Evolutionary conservation across 2,329 filamentous ascomycete genomes (phyloP), one percentile per base, ranked within the genome.

Genomic region (Talaromyces marneffei): DNA sequence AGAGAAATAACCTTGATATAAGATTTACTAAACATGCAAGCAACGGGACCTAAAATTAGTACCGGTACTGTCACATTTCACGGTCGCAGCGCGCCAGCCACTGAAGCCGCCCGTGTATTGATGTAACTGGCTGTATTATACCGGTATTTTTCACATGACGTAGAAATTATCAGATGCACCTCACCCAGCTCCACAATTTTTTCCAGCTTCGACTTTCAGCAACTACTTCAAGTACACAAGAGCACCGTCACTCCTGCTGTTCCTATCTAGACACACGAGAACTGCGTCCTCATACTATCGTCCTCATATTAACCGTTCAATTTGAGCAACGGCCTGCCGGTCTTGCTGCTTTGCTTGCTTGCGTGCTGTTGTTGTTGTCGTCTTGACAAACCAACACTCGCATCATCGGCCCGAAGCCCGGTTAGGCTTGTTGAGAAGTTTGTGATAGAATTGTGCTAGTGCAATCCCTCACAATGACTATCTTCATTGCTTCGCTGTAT

Each of bases 401-500:
- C 46, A n/a, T 18, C 8, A 31, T 50, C 46, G 5, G 46, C 14
- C 25, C 44, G 44, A 48, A 48, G 44, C 16, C 7, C 18, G 20
- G 31, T 10, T 20, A 23, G 46, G n/a, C 27, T 48, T 27, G 16
- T n/a, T 29, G 16, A 29, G 44, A 50, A 50, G 18, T 31, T 31
- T 9, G 44, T n/a, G 44, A n/a, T 9, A 54, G 50, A 31, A 18
- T 31, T 9, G 44, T n/a, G 44, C 9, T 9, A 54, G 50, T 9
- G 33, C n/a, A 31, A 46, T 61, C 46, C 44, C n/a, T 33, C 65
- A 73, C 61, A 64, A 86, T 86, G 84, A 84, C 83, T 6, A 80
- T 85, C 71, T 84, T 85, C 66, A 80, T 85, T 56, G 83, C 80
- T 60, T 84, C 83, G 33, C 77, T 86, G 82, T 85, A 79, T 74